These are phyloP conservation scores for Spergularia bocconei DNA, from an alignment of 148 eudicot genomes.

Conservation along the genomic window DNA sequence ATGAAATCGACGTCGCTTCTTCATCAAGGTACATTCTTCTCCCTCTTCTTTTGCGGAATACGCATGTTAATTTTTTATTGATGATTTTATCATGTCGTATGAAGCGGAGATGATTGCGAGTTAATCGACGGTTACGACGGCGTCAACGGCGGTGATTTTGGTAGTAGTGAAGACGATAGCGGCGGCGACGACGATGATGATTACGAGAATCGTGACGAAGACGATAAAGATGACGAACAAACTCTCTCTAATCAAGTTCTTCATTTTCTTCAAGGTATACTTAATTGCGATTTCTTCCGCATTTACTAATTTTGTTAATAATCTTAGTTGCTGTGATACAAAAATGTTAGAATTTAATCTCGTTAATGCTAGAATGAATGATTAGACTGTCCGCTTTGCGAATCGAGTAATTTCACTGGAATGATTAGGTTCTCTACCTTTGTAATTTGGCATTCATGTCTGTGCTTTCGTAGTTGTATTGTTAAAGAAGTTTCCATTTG, in stretches of 20 bases:
- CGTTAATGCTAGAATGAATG: not conserved
- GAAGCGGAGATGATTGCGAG: conserved; percentile 22
- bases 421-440: not conserved
- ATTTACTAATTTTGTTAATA: not conserved
- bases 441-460: not conserved
- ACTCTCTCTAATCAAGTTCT: conserved; percentile 23
- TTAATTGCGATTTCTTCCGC: too few species aligned
- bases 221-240: conserved; percentile 20
- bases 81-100: not conserved
- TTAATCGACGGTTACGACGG: conserved; percentile 11
- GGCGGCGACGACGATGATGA: not conserved
- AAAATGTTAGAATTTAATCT: not conserved
- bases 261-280: conserved; percentile 30
- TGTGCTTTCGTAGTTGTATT: not conserved
- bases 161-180: conserved; percentile 12
- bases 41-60: not conserved
- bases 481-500: not conserved
- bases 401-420: not conserved
- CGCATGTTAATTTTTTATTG: not conserved
- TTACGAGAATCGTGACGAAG: conserved; percentile 4
- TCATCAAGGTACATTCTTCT: conserved; percentile 16
- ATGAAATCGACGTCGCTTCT: conserved; percentile 2
- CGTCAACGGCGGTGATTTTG: not conserved
- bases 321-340: too few species aligned
- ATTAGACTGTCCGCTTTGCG: not conserved